These are phyloP conservation scores for Colletotrichum liriopes DNA, from an alignment of 2,329 filamentous ascomycete genomes.

Conservation along the genomic window DNA sequence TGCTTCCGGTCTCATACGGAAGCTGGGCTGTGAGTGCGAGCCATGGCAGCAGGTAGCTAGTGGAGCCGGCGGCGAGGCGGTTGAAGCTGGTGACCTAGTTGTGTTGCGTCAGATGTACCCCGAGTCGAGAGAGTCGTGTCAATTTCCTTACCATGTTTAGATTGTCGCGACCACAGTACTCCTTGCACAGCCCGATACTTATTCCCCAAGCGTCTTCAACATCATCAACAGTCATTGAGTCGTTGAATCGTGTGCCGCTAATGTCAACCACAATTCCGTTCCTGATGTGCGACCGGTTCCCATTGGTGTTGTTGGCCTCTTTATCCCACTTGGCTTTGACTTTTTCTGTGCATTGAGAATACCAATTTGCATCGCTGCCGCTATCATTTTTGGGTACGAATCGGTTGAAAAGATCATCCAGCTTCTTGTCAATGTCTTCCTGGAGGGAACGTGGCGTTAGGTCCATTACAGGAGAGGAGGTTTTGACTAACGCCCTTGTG, in stretches of 20 bases:
- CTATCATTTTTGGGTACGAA: neutral
- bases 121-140: no score
- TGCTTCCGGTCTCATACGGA: conserved; percentile 44
- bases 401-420: neutral
- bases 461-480: neutral
- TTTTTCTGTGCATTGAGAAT: neutral
- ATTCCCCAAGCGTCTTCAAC: neutral
- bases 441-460: neutral
- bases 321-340: neutral
- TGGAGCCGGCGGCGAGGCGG: conserved; percentile 41
- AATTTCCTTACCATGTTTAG: neutral
- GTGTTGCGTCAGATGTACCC: neutral
- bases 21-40: conserved; percentile 46
- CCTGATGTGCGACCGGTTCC: neutral
- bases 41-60: conserved; percentile 45
- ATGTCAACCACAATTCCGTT: neutral
- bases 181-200: neutral
- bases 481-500: no score
- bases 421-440: neutral
- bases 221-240: neutral
- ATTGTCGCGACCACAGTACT: neutral
- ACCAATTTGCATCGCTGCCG: neutral
- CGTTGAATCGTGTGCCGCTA: neutral
- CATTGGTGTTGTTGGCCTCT: neutral
- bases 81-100: conserved; percentile 33